Base-by-base conservation (phyloP, 768 basidiomycete species). In the Termitomyces sp. region DNA sequence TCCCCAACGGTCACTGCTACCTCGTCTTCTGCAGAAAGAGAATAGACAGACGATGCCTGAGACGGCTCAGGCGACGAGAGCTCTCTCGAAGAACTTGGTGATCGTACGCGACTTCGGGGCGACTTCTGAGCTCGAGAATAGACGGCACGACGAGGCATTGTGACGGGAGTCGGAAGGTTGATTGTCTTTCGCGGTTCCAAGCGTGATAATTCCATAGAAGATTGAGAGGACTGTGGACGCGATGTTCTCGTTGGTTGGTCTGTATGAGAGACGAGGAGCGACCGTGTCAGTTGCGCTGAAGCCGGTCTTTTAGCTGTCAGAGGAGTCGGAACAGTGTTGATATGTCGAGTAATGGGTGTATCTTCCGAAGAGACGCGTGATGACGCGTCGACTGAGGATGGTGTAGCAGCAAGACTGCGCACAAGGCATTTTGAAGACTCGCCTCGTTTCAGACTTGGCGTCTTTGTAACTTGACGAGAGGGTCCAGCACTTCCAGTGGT, bases 101-200 rank as follows among this genome's bases (percentile, higher is more conserved):
- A 28, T 5, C n/a, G 48, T 32, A 10, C 28, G 17, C 35, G 45
- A 6, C 28, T 48, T 44, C 12, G 26, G 35, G 24, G 26, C 15
- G 51, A 50, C 3, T 26, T 44, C 17, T 51, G 56, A 51, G 19
- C 15, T 19, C 35, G 40, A 46, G 19, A 21, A 43, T 41, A 38
- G 30, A 21, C 4, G 21, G 40, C 38, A n/a, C 26, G 43, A 22
- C 55, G 58, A 14, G 55, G 51, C 30, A 53, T 59, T 34, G 53
- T 59, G 24, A 42, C 46, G 7, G 60, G 58, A 15, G 55, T 57
- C 12, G 56, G 55, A 5, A 53, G 49, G 22, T 40, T 12, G 2
- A 11, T 19, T 12, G 34, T 26, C 14, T 34, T 52, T 35, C 28
- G 28, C n/a, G 3, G 38, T 32, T 34, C 21, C n/a, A 26, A 51